phyloP scores from a whole-genome alignment of 306 rosid species.

The Sphenostylis stenocarpa region DNA sequence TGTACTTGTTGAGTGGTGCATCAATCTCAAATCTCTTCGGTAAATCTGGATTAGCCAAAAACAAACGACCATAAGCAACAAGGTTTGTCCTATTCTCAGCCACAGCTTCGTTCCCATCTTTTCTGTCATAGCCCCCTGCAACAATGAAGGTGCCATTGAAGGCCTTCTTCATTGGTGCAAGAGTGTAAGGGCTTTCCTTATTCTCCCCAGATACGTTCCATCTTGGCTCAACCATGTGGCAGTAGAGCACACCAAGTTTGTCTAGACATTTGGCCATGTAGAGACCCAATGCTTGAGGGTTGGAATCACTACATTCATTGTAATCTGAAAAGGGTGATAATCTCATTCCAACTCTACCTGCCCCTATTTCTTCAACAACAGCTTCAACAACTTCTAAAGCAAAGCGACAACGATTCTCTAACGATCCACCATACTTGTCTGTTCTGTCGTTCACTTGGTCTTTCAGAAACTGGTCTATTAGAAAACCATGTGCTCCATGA shows the following conservation, averaged over 20 bases:
- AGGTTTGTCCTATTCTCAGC: conserved; percentile 41
- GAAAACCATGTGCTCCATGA: conserved; percentile 46
- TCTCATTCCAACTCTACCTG: conserved; percentile 25
- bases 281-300: conserved; percentile 45
- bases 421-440: conserved; percentile 58
- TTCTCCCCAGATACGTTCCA: conserved; percentile 14
- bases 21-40: conserved; percentile 49
- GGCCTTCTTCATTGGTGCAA: conserved; percentile 51
- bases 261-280: conserved; percentile 42
- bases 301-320: conserved; percentile 44
- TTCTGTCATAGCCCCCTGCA: conserved; percentile 42
- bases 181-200: conserved; percentile 25
- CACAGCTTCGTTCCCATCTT: conserved; percentile 18
- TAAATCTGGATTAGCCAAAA: conserved; percentile 60
- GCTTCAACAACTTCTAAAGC: conserved; percentile 49
- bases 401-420: conserved; percentile 58
- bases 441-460: conserved; percentile 52
- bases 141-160: conserved; percentile 46
- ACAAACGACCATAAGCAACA: conserved; percentile 24
- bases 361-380: neutral
- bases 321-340: conserved; percentile 50
- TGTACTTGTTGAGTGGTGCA: conserved; percentile 52
- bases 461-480: conserved; percentile 53
- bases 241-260: conserved; percentile 36
- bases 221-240: conserved; percentile 65